Conservation (phyloP, 1,139 yeast genomes). For the Pichia sp. region DNA sequence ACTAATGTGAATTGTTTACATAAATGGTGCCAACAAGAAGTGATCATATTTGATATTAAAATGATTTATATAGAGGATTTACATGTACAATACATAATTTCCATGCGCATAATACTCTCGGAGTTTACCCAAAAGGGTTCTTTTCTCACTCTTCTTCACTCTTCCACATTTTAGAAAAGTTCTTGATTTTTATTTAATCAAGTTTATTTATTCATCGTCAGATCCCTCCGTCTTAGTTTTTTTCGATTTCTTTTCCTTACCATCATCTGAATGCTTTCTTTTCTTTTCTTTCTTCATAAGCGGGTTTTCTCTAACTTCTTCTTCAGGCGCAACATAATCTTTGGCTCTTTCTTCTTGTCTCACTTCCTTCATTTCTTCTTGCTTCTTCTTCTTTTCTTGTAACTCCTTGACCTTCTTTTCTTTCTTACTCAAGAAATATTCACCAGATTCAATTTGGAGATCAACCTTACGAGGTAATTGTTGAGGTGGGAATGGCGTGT, state of each 20-base stretch:
- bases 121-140: too few relatives aligned
- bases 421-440: slow-evolving; percentile 82
- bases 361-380: slow-evolving; percentile 57
- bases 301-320: slow-evolving; percentile 31
- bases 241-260: slow-evolving; percentile 14
- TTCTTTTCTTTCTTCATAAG: slow-evolving; percentile 20
- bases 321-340: slow-evolving; percentile 83
- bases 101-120: too few relatives aligned
- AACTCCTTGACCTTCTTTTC: slow-evolving; percentile 69
- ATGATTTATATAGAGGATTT: too few relatives aligned
- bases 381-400: slow-evolving; percentile 73
- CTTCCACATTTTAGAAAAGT: too few relatives aligned
- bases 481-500: slow-evolving; percentile 99
- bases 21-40: too few relatives aligned
- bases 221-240: slow-evolving; percentile 17
- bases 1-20: too few relatives aligned
- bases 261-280: slow-evolving; percentile 18
- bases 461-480: slow-evolving; percentile 97
- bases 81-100: too few relatives aligned
- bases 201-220: background rate
- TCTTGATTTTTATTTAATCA: too few relatives aligned
- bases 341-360: slow-evolving; percentile 66
- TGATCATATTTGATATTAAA: too few relatives aligned
- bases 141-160: too few relatives aligned
- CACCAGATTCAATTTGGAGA: slow-evolving; percentile 97